Percentiles rank a stretch among this genome's conserved stretches.
phyloP scores from a whole-genome alignment of 495 filamentous ascomycete genomes.

The Xylaria nigripes region DNA sequence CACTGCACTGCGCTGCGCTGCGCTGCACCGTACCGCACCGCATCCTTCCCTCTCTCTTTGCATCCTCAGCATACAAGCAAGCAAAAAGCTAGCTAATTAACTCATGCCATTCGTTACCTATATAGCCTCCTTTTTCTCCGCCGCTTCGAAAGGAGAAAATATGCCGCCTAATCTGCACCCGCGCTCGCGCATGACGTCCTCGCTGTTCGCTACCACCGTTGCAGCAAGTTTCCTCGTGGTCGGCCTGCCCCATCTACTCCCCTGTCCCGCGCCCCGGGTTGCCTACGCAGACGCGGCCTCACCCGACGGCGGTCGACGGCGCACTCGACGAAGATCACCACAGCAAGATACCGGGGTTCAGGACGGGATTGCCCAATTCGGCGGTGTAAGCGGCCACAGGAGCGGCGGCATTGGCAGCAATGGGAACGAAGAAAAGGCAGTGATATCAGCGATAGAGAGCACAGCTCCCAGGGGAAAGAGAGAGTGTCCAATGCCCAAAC shows the following conservation, averaged over 20 bases:
- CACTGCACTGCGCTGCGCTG: too few species aligned
- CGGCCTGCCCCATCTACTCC: conserved; percentile 81
- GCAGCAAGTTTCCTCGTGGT: conserved; percentile 87
- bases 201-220: conserved; percentile 91
- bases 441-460: conserved; percentile 6
- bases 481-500: conserved; percentile 81
- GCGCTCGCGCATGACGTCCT: conserved; percentile 78
- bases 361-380: conserved; percentile 33
- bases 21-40: too few species aligned
- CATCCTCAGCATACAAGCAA: too few species aligned
- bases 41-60: too few species aligned
- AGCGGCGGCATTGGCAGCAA: too few species aligned
- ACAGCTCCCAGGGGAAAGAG: conserved; percentile 31
- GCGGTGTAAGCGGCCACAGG: conserved; percentile 11
- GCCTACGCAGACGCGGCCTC: conserved; percentile 60
- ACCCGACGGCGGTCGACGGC: conserved; percentile 38
- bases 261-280: conserved; percentile 77
- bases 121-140: too few species aligned
- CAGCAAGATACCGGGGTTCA: conserved; percentile 23
- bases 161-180: conserved; percentile 94
- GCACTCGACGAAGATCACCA: conserved; percentile 24
- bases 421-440: not conserved
- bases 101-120: too few species aligned
- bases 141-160: too few species aligned
- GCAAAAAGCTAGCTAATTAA: too few species aligned